phyloP scores from a whole-genome alignment of 2,329 filamentous ascomycete genomes.

The Davidsoniella australis region DNA sequence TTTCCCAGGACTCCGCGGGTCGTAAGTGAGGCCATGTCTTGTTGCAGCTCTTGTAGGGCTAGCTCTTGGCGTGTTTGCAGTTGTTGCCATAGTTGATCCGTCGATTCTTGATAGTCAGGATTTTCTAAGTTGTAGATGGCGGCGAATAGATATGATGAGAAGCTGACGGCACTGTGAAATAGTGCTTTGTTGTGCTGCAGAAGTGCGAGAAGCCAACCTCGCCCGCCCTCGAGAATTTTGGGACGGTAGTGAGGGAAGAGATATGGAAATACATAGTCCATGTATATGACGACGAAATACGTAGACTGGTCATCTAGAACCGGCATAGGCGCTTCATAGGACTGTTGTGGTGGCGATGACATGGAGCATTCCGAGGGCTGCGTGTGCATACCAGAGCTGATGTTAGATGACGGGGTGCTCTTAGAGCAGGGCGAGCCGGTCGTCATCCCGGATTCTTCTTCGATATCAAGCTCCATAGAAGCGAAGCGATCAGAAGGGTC shows the following conservation, averaged over 20 bases:
- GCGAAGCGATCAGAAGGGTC: conserved; percentile 19
- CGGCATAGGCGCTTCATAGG: neutral
- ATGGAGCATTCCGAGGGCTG: conserved; percentile 11
- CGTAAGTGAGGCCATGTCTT: conserved; percentile 24
- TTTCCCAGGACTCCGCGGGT: conserved; percentile 18
- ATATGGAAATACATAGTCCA: conserved; percentile 45
- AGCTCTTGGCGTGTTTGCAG: conserved; percentile 28
- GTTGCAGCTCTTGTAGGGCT: conserved; percentile 27
- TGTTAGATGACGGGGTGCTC: conserved; percentile 7
- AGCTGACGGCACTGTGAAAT: conserved; percentile 38
- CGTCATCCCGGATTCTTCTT: conserved; percentile 17
- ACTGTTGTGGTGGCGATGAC: conserved; percentile 8
- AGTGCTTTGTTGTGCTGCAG: conserved; percentile 39
- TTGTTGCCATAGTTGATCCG: conserved; percentile 21
- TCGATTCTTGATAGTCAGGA: conserved; percentile 20
- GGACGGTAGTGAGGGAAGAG: conserved; percentile 47
- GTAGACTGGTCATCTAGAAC: conserved; percentile 14
- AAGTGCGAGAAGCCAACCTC: conserved; percentile 41
- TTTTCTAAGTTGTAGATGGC: conserved; percentile 19
- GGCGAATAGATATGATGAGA: conserved; percentile 40
- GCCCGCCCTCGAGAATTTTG: conserved; percentile 35
- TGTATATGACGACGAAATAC: conserved; percentile 37
- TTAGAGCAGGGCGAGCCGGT: conserved; percentile 11
- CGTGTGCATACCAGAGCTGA: conserved; percentile 6
- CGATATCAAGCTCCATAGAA: conserved; percentile 13